Base-by-base conservation (phyloP, 208 protist species). In the Polymyxa betae region DNA sequence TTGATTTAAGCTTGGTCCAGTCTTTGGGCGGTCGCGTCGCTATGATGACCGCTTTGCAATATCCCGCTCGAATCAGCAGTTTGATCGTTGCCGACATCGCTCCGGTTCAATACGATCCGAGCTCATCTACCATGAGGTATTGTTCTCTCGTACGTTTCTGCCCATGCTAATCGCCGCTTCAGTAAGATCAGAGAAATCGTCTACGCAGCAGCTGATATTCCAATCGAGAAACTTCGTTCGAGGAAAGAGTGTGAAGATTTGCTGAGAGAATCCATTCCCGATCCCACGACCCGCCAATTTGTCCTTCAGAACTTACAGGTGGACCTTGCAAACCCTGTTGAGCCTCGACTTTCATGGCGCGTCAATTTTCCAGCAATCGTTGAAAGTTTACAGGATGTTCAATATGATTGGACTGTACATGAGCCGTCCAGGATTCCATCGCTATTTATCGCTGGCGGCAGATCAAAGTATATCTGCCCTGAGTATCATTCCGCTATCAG, bases 291-390 rank as follows among this genome's bases (percentile, higher is more conserved):
- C 0, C 38, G 88, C 1, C 45, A 46, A 20, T 90, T 90, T 72
- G 88, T 90, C 45, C 88, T 90, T 12, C 45, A 40, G 45, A 90
- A 90, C 46, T n/a, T 90, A 10, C 10, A 77, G 0, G n/a, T 46
- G 10, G 32, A 38, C 45, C 20, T 35, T 0, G 35, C 52, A 5
- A 5, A 91, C 40, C n/a, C 24, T 0, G 40, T 78, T 24, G 12
- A 32, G 29, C 49, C 5, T 60, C 49, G 49, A 60, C 24, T 60
- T 29, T 24, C 12, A 60, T 91, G 89, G 89, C 89, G 89, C 35
- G 40, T 91, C 24, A 91, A 91, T n/a, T 44, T 91, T n/a, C 35
- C 29, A 1, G 45, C 60, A 29, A 91, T 91, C 41, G 89, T 32
- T 0, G 41, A 82, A 40, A 40, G 16, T 40, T 12, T 82, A 35